Evolutionary conservation across 1,284 basidiomycete species (phyloP), one percentile per base, ranked within the genome.

Genomic region (Sparassis latifolia): DNA sequence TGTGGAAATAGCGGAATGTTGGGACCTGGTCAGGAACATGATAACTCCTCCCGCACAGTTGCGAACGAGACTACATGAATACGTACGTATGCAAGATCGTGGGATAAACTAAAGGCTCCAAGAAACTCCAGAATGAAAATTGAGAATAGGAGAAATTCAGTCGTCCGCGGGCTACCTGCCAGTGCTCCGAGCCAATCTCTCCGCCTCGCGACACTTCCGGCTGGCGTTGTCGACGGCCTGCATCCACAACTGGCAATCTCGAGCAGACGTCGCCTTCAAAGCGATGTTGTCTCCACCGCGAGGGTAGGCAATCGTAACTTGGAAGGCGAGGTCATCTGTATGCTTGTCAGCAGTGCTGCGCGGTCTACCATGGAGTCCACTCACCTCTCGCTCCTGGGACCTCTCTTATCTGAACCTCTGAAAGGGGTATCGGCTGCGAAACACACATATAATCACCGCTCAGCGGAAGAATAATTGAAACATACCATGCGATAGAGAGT

Each of bases 401-500:
- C 42, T 78, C 75, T 55, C 73, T 75, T 7, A 87, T 78, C 55
- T 76, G 72, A 20, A 84, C 75, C 59, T 84, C 82, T n/a, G 77
- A 71, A n/a, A 88, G 71, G 10, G 80, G 80, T 47, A 88, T 82
- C n/a, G 80, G 84, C 84, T 83, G 58, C 9, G 29, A 20, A 49
- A 2, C n/a, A 29, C 10, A 9, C 46, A 30, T 42, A 27, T 6
- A 12, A n/a, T 5, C 2, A 39, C 10, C 32, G 35, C 20, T 5
- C 27, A 3, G 2, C 27, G 10, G 6, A 4, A 40, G 4, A 48
- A 7, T 31, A 10, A 20, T 3, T n/a, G 32, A 1, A n/a, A 72
- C 82, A 60, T 52, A 92, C 91, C 81, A 92, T 88, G 40, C 87
- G 80, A 66, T 94, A 94, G 10, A 94, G 65, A 7, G 80, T 80